These are phyloP conservation scores for Inonotus obliquus DNA, from an alignment of 1,284 basidiomycete genomes.

Conservation along the genomic window DNA sequence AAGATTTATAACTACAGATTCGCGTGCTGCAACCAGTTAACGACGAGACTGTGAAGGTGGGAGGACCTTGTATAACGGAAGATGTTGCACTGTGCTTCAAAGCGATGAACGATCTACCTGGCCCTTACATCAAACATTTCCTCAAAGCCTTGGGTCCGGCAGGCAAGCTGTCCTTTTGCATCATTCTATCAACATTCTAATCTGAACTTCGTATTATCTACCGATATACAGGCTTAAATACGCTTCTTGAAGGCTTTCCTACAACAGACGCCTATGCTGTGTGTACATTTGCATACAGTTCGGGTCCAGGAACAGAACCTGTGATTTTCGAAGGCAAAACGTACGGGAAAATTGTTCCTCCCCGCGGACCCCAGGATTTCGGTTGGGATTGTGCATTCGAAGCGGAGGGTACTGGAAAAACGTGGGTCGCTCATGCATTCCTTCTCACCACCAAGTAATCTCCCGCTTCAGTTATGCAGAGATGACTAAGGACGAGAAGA, in stretches of 20 bases:
- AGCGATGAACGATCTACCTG: conserved; percentile 87
- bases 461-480: conserved; percentile 76
- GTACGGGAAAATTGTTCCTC: conserved; percentile 82
- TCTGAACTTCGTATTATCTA: neutral
- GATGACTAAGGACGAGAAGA: conserved; percentile 84
- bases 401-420: conserved; percentile 68
- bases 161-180: conserved; percentile 33
- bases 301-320: conserved; percentile 75
- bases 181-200: neutral
- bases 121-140: conserved; percentile 97
- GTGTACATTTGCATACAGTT: conserved; percentile 94
- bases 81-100: conserved; percentile 94
- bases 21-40: neutral
- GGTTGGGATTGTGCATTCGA: conserved; percentile 95
- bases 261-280: conserved; percentile 83
- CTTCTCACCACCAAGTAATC: neutral
- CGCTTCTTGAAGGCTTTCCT: conserved; percentile 79
- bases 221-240: conserved; percentile 65
- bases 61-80: conserved; percentile 90
- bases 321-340: conserved; percentile 92
- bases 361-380: conserved; percentile 74
- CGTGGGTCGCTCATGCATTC: conserved; percentile 45
- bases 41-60: conserved; percentile 42
- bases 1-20: conserved; percentile 20
- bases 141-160: conserved; percentile 77